phyloP scores from a whole-genome alignment of 345 rosid species.

The Ailanthus altissimus region DNA sequence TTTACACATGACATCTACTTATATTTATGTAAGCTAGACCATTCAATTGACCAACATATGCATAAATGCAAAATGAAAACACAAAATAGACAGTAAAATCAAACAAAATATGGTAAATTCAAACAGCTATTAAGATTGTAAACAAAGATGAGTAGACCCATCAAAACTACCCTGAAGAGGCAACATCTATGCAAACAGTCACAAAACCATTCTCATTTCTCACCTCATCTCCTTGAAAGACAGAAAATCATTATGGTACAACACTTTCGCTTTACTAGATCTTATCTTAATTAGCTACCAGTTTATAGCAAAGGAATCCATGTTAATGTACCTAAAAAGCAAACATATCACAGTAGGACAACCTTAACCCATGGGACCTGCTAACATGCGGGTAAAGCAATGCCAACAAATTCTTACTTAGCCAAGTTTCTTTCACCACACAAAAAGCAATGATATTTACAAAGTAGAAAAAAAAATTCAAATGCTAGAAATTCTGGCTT shows the following conservation, averaged over 20 bases:
- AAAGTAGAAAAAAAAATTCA: not conserved
- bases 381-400: not conserved
- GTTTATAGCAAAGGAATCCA: not conserved
- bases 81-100: not conserved
- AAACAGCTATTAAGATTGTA: not conserved
- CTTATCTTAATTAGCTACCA: slow-evolving; percentile 8
- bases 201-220: not conserved
- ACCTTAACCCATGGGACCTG: slow-evolving; percentile 16
- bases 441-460: not conserved
- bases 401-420: not conserved
- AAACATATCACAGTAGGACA: not conserved
- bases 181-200: not conserved
- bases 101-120: not conserved
- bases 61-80: not conserved
- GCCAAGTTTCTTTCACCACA: not conserved
- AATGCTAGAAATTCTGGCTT: not conserved
- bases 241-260: not conserved
- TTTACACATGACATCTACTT: not conserved
- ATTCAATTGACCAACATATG: not conserved
- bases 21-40: not conserved
- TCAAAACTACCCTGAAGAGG: not conserved
- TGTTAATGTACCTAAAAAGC: not conserved
- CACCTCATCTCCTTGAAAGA: not conserved
- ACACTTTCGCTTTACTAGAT: not conserved
- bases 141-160: not conserved